Evolutionary conservation across 2,329 filamentous ascomycete genomes (phyloP).

Genomic region (Tolypocladium nubicola): DNA sequence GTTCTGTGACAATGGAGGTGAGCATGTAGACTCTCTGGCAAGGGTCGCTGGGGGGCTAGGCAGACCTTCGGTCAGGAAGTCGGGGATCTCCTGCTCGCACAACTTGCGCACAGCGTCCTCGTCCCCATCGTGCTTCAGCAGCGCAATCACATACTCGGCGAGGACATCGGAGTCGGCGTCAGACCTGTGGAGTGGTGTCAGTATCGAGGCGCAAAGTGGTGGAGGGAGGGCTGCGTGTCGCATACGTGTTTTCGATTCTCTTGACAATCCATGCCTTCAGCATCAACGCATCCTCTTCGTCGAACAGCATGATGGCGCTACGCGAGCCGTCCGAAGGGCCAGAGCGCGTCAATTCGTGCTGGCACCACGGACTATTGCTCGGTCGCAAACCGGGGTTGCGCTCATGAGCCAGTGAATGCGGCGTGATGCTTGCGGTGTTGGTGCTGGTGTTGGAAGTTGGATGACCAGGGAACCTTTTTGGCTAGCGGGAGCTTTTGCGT

Average conservation of each 20-base stretch:
- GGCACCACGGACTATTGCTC: not conserved
- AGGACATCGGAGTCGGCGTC: constrained; percentile 75
- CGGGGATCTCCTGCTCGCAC: constrained; percentile 61
- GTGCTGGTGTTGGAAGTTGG: not conserved
- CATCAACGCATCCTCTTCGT: constrained; percentile 48
- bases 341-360: not conserved
- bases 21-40: not conserved
- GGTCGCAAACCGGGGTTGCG: not conserved
- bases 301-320: constrained; percentile 43
- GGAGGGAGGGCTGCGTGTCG: constrained; percentile 6
- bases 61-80: constrained; percentile 60
- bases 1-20: constrained; percentile 12
- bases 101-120: constrained; percentile 52
- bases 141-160: constrained; percentile 73
- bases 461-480: not conserved
- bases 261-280: constrained; percentile 72
- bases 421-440: not conserved
- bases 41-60: constrained; percentile 15
- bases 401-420: not conserved
- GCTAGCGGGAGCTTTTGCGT: not conserved
- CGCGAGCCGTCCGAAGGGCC: not conserved
- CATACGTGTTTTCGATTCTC: constrained; percentile 64
- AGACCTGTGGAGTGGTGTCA: constrained; percentile 37
- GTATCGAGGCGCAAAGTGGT: not conserved
- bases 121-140: constrained; percentile 60